Evolutionary conservation across 1,139 yeast genomes (phyloP), one percentile per base, ranked within the genome.

Genomic region (Suhomyces guaymorum): DNA sequence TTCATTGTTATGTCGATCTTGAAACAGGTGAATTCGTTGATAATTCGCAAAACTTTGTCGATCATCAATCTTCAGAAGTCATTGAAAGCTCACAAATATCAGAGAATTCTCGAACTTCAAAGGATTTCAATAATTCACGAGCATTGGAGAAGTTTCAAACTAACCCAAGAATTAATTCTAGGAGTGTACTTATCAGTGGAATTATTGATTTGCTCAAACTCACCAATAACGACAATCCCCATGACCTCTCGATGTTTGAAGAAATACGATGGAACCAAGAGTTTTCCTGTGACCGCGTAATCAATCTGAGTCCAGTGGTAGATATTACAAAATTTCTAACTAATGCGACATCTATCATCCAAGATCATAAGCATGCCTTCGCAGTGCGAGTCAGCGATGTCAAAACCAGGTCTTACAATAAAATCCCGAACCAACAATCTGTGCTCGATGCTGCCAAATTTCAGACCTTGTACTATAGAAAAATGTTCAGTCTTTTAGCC

Each of bases 391-490:
- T 43, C 5, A 61, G 73, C 28, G 92, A 83, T 55, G 73, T 80
- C 18, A 82, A 82, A 49, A 80, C 89, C 0, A 59, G 88, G 37
- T 51, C 63, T 1, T 47, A 49, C 28, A 60, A 60, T 30, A 45
- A 43, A 2, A 41, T 73, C 2, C 87, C 88, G 0, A 32, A 39
- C 2, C 81, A 72, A 51, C 47, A 49, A 5, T 66, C 75, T 12
- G 82, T 78, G 0, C 32, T 76, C 3, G 52, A 61, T 2, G 64
- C 73, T 2, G 74, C 86, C 0, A 71, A 71, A 44, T 42, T 66
- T 15, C 90, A 83, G 56, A 79, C 80, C 1, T 68, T 70, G 54
- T 71, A 78, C 47, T 83, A 83, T 52, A 60, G 53, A 8, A 41
- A 45, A 26, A 46, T 55, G 44, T 26, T 53, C 9, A 43, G 38